Evolutionary conservation across 345 rosid genomes (phyloP), one percentile per base, ranked within the genome.

Genomic region (Psidium guajava): DNA sequence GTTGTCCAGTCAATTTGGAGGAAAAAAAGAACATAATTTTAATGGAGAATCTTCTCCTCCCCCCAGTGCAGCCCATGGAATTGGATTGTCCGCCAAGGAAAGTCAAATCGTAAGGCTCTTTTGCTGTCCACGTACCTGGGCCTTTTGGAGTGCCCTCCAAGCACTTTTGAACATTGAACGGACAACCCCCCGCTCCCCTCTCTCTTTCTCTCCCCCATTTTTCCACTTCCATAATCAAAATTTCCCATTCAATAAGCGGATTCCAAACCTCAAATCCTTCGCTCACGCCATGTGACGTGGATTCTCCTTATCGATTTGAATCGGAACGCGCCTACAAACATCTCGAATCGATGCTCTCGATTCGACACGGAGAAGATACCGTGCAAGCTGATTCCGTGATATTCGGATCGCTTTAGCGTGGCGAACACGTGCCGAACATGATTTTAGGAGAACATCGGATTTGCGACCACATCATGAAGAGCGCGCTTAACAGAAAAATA

Each of bases 401-500:
- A 61, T 61, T 15, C 0, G 21, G 42, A 61, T 0, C 11, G 0
- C 24, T 16, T 16, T 32, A 18, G 24, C 24, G 12, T 18, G 44
- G 3, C 2, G 24, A 69, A 69, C 4, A 32, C 13, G 24, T 22
- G 11, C 6, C 6, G 12, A 4, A 18, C 6, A 1, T 32, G 24
- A 1, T 4, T 18, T 4, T 69, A 32, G 24, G 0, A 4, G 12
- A 10, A 49, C 50, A 9, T 2, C 9, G 50, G 3, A 49, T 18
- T 32, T 8, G 77, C 24, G 44, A 32, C 18, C 20, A 3, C 74
- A 28, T 61, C 40, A 61, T 32, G 32, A 69, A 32, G 9, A 69
- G 42, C 0, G 3, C 0, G 24, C 22, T 8, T 4, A 4, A 69
- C 4, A 0, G 21, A 32, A 49, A 49, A 49, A 9, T 2, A 9